phyloP scores from a whole-genome alignment of 2,329 filamentous ascomycete species.

The Plenodomus lindquistii region DNA sequence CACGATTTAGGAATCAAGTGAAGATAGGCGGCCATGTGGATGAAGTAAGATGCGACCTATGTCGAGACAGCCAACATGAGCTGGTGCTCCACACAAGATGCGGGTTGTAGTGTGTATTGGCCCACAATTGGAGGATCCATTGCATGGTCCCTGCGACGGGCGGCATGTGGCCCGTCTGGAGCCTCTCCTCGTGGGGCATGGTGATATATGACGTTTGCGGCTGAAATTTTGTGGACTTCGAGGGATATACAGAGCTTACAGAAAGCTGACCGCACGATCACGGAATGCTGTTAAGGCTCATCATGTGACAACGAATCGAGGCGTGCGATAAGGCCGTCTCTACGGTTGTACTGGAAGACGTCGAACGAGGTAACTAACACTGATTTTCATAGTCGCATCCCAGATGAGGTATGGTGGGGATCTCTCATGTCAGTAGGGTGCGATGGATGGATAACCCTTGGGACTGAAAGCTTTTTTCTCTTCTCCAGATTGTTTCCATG shows the following conservation, averaged over 20 bases:
- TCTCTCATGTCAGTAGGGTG: not conserved
- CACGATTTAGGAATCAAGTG: not conserved
- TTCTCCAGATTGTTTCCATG: not conserved
- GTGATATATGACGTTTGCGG: not conserved
- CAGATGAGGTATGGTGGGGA: not conserved
- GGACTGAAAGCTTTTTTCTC: not conserved
- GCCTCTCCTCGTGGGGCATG: constrained; percentile 2
- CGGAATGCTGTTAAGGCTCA: not conserved
- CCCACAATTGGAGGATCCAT: constrained; percentile 6
- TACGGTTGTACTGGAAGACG: not conserved
- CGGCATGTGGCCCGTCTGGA: constrained; percentile 4
- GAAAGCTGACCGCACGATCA: not conserved
- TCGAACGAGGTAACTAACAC: not conserved
- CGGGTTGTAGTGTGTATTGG: constrained; percentile 1
- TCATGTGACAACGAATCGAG: not conserved
- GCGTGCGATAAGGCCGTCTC: not conserved
- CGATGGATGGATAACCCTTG: not conserved
- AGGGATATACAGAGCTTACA: not conserved
- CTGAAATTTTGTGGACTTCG: not conserved
- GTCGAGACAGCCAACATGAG: not conserved
- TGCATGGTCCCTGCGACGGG: constrained; percentile 13
- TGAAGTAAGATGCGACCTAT: too few species aligned
- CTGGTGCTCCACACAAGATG: constrained; percentile 8
- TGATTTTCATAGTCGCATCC: not conserved
- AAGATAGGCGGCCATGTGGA: too few species aligned